Evolutionary conservation across 2,329 filamentous ascomycete genomes (phyloP).

Genomic region (Ophiostoma tasmaniense): DNA sequence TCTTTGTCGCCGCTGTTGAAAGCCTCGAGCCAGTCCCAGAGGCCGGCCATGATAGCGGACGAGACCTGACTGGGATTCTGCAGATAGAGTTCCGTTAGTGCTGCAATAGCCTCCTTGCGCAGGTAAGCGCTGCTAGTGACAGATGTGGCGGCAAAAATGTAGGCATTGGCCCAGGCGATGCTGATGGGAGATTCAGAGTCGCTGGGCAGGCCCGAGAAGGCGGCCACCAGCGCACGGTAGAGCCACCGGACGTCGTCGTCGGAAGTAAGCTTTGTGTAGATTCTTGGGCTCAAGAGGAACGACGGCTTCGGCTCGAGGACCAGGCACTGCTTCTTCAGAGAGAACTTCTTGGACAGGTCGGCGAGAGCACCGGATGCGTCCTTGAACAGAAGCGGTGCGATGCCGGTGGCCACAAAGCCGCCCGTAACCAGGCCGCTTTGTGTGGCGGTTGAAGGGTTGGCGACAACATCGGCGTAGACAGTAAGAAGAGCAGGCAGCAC

Average conservation of each 20-base stretch:
- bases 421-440: slow-evolving; percentile 77
- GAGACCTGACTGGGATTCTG: slow-evolving; percentile 50
- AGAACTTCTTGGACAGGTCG: slow-evolving; percentile 50
- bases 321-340: slow-evolving; percentile 57
- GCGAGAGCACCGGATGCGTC: slow-evolving; percentile 41
- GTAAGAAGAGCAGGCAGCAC: slow-evolving; percentile 51
- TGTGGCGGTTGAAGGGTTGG: slow-evolving; percentile 68
- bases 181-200: slow-evolving; percentile 42
- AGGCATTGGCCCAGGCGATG: slow-evolving; percentile 71
- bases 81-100: slow-evolving; percentile 58
- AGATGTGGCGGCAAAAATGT: slow-evolving; percentile 70
- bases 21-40: slow-evolving; percentile 72
- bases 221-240: slow-evolving; percentile 56
- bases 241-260: slow-evolving; percentile 76
- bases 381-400: slow-evolving; percentile 48
- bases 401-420: slow-evolving; percentile 63
- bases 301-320: slow-evolving; percentile 71
- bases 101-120: slow-evolving; percentile 53
- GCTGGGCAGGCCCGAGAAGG: slow-evolving; percentile 44
- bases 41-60: slow-evolving; percentile 55
- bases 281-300: slow-evolving; percentile 72
- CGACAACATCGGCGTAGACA: slow-evolving; percentile 66
- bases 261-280: slow-evolving; percentile 69
- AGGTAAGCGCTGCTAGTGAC: slow-evolving; percentile 50
- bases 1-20: slow-evolving; percentile 70